Evolutionary conservation across 2,329 filamentous ascomycete species (phyloP), one percentile per base, ranked within the genome.

Genomic region (Clarireedia hainanense): DNA sequence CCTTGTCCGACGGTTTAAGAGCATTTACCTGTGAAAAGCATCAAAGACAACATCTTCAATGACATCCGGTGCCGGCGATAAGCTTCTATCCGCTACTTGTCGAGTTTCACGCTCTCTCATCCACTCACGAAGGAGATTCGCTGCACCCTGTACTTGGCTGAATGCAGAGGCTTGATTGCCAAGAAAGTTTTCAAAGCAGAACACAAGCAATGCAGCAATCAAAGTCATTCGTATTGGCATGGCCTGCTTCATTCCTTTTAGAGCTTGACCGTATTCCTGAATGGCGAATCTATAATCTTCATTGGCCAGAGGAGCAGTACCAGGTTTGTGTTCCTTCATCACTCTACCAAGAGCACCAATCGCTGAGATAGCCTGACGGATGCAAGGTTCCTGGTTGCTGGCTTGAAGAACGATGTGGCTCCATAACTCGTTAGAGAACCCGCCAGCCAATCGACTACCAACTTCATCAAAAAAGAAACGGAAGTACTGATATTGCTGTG

Each of bases 401-500:
- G 34, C 52, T 48, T 54, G 52, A 39, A 54, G 52, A 6, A 54
- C 12, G 7, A 27, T 47, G 4, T 26, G 23, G 7, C 17, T 49
- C 52, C 52, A 54, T 3, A 54, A 27, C 23, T 54, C 45, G 20
- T 36, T 39, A 24, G 27, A 54, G 9, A 54, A 49, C 20, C 52
- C 45, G n/a, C 45, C 24, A 5, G 39, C 47, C 4, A 54, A 37
- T 24, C 40, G 43, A n/a, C 17, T 48, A 3, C 43, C 48, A 40
- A 54, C 52, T 49, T 54, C 43, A 39, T 47, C 48, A n/a, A 45
- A 42, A 27, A 54, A 54, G 12, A 54, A 54, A 20, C 9, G 52
- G 23, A 54, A 54, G 12, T 49, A 49, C 9, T 40, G 45, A 10
- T 30, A 54, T 20, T 54, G 52, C 24, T 30, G 39, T 12, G 36